Percentiles rank a stretch among this genome's conserved stretches.
phyloP scores from a whole-genome alignment of 1,139 yeast species.

The Insectozyma bohioensis region DNA sequence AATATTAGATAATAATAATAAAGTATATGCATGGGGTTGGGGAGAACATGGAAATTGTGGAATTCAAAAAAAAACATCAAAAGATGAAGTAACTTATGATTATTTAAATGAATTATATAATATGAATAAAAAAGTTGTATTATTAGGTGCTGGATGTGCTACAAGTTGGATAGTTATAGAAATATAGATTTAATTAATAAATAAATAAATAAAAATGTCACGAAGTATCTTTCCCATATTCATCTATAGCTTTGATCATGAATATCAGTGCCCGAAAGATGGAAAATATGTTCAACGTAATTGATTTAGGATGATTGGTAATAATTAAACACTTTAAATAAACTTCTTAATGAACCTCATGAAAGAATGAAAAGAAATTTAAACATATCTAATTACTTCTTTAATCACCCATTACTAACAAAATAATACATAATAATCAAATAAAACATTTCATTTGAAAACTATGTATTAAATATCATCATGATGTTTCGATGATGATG shows the following conservation, averaged over 20 bases:
- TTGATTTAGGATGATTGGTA: constrained; percentile 64
- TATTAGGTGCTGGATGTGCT: constrained; percentile 45
- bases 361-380: constrained; percentile 5
- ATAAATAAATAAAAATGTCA: constrained; percentile 42
- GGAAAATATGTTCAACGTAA: constrained; percentile 78
- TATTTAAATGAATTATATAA: constrained; percentile 38
- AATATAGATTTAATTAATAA: background rate
- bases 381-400: constrained; percentile 23
- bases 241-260: constrained; percentile 61
- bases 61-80: constrained; percentile 14
- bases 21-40: constrained; percentile 90
- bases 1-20: constrained; percentile 26
- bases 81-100: constrained; percentile 35
- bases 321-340: constrained; percentile 19
- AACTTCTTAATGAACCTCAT: constrained; percentile 1
- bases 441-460: too few relatives aligned
- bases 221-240: constrained; percentile 80
- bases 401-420: constrained; percentile 25
- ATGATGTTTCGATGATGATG: too few relatives aligned
- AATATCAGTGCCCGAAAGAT: constrained; percentile 53
- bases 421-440: too few relatives aligned
- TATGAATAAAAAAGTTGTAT: constrained; percentile 20
- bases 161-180: constrained; percentile 39
- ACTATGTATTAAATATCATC: too few relatives aligned
- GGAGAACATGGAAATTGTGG: constrained; percentile 99